Base-by-base conservation (phyloP, 371 early-diverging fungal species). In the Capillidium heterosporum region DNA sequence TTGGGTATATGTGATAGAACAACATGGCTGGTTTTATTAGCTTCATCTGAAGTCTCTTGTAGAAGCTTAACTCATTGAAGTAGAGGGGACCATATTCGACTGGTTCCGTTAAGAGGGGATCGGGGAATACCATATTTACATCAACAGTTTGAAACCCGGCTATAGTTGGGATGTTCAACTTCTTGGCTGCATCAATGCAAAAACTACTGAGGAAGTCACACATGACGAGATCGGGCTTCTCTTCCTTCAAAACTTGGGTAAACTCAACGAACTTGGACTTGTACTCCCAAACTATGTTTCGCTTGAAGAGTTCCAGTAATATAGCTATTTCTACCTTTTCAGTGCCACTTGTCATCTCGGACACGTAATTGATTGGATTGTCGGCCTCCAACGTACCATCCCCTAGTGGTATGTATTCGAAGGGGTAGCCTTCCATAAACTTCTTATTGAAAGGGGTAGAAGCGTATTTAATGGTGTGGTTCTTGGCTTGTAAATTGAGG, bases 151-250 rank as follows among this genome's bases (percentile, higher is more conserved):
- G 53, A 41, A 52, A 52, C 3, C 53, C 53, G 13, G 11, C 2
- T 40, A 52, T 32, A 4, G 27, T 23, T 28, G 59, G 59, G 15
- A 51, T 41, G 24, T 43, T 23, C 1, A 31, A 21, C 23, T 28
- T 41, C n/a, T 43, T 19, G 13, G 59, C 59, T 17, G 46, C 59
- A 31, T 58, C 59, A 1, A 40, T 26, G 26, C 59, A 58, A 19
- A 35, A n/a, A 21, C n/a, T 28, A 17, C 39, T 21, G 13, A 58
- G 28, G 46, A 50, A 58, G 32, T 58, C 59, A 53, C 59, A 58
- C 5, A 58, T 35, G 7, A 58, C 32, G 3, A 58, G 23, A 44
- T 58, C 59, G 7, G 43, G 32, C 31, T 46, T 44, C 8, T 44
- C 19, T 35, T 7, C 35, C 13, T 7, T 35, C 13, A 35, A 35